Base-by-base conservation (phyloP, 2,329 filamentous ascomycete genomes). In the Ramichloridium luteum region DNA sequence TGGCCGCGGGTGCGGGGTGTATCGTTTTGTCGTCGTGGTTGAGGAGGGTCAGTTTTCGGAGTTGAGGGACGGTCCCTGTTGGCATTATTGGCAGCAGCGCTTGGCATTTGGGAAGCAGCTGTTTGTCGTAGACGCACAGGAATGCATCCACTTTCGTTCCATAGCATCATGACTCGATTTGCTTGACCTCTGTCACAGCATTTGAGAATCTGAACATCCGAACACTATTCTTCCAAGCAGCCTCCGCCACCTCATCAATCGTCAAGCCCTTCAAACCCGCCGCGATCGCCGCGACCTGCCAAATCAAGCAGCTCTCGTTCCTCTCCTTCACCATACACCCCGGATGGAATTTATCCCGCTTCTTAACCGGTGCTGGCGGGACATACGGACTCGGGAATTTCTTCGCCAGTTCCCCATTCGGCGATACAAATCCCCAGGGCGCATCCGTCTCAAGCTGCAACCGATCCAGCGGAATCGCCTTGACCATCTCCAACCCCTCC, bases 221-320 rank as follows among this genome's bases (percentile, higher is more conserved):
- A 5, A 38, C 26, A 28, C 56, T 59, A 31, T 61, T 61, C 9
- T 42, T 34, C 49, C 53, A 61, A 5, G 58, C 55, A 2, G 53
- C 56, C 6, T 58, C 47, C 0, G 54, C 56, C 14, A 69, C 55
- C 28, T 67, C 57, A 13, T 65, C 55, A 0, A 67, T 52, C 2
- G 40, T 25, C 2, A 60, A 25, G 0, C 57, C 62, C 36, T 64
- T 67, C 30, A 70, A 33, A 5, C 65, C 65, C 2, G 65, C 65
- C 4, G 68, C 62, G 1, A 67, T 48, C 29, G 58, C 49, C 1
- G 62, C 65, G 18, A 70, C 64, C 27, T 58, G 50, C 25, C 60
- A 59, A 9, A 70, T 64, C 0, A 48, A 50, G 38, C 64, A 68
- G 28, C 64, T 68, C 43, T 70, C 65, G 37, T 69, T 68, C 25